Conservation (phyloP, 495 filamentous ascomycete genomes). For the Alectoria sarmentosa region DNA sequence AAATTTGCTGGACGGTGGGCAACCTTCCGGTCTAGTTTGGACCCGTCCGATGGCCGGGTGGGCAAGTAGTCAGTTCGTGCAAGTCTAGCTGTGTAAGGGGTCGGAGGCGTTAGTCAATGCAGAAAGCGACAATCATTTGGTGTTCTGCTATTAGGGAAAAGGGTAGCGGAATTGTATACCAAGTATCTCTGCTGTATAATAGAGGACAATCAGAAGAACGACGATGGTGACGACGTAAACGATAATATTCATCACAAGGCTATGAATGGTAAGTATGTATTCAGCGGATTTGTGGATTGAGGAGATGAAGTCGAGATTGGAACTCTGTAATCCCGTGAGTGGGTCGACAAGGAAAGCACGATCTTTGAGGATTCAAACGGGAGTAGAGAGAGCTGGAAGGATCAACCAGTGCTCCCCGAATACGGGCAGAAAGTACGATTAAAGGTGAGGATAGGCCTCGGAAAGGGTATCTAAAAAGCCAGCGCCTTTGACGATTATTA, state of each 20-base stretch:
- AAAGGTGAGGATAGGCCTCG: slow-evolving; percentile 14
- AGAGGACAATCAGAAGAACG: neutral
- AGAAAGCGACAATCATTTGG: neutral
- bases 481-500: slow-evolving; percentile 2
- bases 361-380: neutral
- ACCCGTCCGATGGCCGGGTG: neutral
- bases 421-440: neutral
- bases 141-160: neutral
- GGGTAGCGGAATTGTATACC: neutral
- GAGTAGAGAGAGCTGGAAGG: neutral
- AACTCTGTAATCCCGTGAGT: neutral
- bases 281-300: neutral
- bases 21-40: neutral
- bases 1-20: neutral
- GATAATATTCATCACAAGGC: neutral
- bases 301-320: neutral
- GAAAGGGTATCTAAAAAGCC: slow-evolving; percentile 14
- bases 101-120: neutral
- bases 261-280: neutral
- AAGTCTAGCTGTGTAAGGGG: neutral
- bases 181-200: neutral
- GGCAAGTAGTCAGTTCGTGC: neutral
- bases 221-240: neutral
- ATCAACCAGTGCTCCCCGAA: neutral
- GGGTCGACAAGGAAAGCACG: neutral